Conservation (phyloP, 495 filamentous ascomycete genomes). For the Saxophila tyrrhenica region DNA sequence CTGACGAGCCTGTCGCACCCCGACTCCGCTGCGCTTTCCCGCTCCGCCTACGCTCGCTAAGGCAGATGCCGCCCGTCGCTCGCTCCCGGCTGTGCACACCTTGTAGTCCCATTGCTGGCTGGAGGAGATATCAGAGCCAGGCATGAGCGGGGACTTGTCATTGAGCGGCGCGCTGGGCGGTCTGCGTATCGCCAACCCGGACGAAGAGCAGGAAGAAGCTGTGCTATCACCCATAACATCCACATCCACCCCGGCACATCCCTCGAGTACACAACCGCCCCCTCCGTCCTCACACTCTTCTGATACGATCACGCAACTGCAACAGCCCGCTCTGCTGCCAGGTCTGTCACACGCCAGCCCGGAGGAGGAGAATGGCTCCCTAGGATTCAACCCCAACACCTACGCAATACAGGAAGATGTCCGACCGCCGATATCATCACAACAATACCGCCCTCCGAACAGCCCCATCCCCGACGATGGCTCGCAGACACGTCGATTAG, state of each 20-base stretch:
- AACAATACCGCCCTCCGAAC: background rate
- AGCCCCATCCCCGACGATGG: conserved; percentile 9
- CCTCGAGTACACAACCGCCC: conserved; percentile 10
- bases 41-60: background rate
- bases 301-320: conserved; percentile 21
- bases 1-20: too few relatives aligned
- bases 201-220: conserved; percentile 47
- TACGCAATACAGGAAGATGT: conserved; percentile 6
- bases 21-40: background rate
- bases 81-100: conserved; percentile 1
- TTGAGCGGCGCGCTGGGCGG: conserved; percentile 55
- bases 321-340: conserved; percentile 4
- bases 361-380: background rate
- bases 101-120: background rate
- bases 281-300: conserved; percentile 23
- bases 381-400: conserved; percentile 30
- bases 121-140: background rate
- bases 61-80: background rate
- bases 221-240: conserved; percentile 32
- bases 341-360: conserved; percentile 5
- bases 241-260: background rate
- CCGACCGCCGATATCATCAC: background rate
- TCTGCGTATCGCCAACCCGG: conserved; percentile 93
- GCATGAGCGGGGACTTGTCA: conserved; percentile 12
- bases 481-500: conserved; percentile 12